Evolutionary conservation across 257 asterid genomes (phyloP).

Genomic region (Nicotiana obtusifolia): DNA sequence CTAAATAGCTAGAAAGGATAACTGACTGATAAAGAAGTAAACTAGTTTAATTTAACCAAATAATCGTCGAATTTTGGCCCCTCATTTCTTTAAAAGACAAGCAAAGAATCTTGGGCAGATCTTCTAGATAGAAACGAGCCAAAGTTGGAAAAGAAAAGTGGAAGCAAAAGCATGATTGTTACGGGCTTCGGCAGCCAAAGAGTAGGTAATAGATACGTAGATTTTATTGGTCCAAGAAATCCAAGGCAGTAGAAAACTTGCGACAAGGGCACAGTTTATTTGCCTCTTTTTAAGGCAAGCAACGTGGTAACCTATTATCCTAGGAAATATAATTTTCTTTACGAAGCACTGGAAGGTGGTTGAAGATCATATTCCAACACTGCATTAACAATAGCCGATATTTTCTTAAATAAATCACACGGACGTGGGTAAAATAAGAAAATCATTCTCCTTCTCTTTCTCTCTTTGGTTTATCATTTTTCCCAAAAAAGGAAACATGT

Average conservation of each 20-base stretch:
- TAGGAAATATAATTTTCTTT: too few relatives aligned
- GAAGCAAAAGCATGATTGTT: not conserved
- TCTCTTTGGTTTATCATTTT: too few relatives aligned
- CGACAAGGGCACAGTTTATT: constrained; percentile 2
- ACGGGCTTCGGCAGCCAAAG: not conserved
- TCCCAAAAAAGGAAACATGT: too few relatives aligned
- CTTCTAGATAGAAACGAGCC: constrained; percentile 12
- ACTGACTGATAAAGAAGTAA: too few relatives aligned
- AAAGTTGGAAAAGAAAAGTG: not conserved
- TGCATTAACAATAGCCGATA: too few relatives aligned
- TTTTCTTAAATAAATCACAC: too few relatives aligned
- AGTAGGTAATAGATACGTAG: constrained; percentile 9
- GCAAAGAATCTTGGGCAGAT: not conserved
- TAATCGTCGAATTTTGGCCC: not conserved
- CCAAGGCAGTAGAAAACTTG: constrained; percentile 17
- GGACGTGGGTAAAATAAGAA: too few relatives aligned
- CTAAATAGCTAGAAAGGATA: too few relatives aligned
- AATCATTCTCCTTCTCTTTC: too few relatives aligned
- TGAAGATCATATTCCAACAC: too few relatives aligned
- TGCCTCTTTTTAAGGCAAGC: not conserved
- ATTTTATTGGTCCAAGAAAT: constrained; percentile 34
- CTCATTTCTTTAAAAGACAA: not conserved
- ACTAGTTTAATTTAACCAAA: not conserved
- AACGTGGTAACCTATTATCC: constrained; percentile 27
- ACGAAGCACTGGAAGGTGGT: too few relatives aligned